Evolutionary conservation across 352 stramenopile genomes (phyloP).

Genomic region (Phytophthora pini): DNA sequence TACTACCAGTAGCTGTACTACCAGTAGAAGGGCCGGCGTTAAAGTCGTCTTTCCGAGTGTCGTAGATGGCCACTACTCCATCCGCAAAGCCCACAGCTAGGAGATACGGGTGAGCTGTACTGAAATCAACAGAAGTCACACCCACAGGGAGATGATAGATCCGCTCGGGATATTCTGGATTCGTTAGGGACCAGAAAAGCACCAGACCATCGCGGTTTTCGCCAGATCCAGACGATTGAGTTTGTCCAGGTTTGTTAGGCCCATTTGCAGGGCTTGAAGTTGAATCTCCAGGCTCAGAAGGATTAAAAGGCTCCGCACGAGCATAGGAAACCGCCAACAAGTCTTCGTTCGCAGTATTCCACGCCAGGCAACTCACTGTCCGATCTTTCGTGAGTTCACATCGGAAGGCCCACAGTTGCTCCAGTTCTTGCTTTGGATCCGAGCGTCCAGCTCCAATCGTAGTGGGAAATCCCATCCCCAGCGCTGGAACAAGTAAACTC

Average conservation of each 20-base stretch:
- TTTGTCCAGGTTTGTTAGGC: conserved; percentile 12
- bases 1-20: not conserved
- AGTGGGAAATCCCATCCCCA: conserved; percentile 25
- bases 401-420: conserved; percentile 82
- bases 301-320: conserved; percentile 12
- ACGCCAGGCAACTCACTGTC: conserved; percentile 80
- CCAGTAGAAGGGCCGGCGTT: conserved; percentile 7
- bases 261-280: not conserved
- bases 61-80: conserved; percentile 92
- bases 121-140: conserved; percentile 93
- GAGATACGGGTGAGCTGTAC: conserved; percentile 83
- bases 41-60: conserved; percentile 80
- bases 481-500: conserved; percentile 14
- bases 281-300: not conserved
- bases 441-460: conserved; percentile 5
- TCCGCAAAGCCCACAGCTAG: conserved; percentile 91
- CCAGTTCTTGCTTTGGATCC: conserved; percentile 35
- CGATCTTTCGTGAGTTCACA: conserved; percentile 68
- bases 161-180: conserved; percentile 92
- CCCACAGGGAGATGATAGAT: conserved; percentile 79
- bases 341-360: conserved; percentile 90
- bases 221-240: conserved; percentile 13
- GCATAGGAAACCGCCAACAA: conserved; percentile 92
- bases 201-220: conserved; percentile 71
- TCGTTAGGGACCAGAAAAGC: conserved; percentile 95